Evolutionary conservation across 2,329 filamentous ascomycete species (phyloP).

Genomic region (Myriosclerotinia curreyana): DNA sequence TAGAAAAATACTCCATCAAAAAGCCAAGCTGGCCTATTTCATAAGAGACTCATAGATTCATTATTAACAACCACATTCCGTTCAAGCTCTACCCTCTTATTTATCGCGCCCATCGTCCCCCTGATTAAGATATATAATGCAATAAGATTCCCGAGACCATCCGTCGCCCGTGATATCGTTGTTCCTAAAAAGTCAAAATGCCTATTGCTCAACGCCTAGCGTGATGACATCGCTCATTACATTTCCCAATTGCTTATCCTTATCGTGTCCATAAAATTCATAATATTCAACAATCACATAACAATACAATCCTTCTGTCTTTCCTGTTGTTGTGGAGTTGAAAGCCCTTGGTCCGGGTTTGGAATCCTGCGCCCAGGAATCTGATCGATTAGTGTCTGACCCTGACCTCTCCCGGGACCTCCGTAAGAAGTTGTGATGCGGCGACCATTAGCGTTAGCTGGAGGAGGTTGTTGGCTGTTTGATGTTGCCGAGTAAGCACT

Average conservation of each 20-base stretch:
- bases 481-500: slow-evolving; percentile 29
- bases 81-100: background rate
- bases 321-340: slow-evolving; percentile 2
- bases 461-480: slow-evolving; percentile 9
- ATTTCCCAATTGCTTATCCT: background rate
- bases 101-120: background rate
- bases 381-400: slow-evolving; percentile 26
- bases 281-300: slow-evolving; percentile 29
- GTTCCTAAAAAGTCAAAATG: background rate
- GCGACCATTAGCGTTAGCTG: slow-evolving; percentile 3
- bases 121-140: slow-evolving; percentile 1
- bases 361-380: slow-evolving; percentile 34
- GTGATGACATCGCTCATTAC: background rate
- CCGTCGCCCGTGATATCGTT: slow-evolving; percentile 8
- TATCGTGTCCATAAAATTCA: background rate
- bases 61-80: background rate
- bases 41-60: background rate
- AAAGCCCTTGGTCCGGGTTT: slow-evolving; percentile 20
- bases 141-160: background rate
- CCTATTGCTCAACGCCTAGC: slow-evolving; percentile 5
- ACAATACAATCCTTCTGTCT: slow-evolving; percentile 34
- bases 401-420: slow-evolving; percentile 23
- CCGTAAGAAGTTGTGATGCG: background rate
- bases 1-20: background rate
- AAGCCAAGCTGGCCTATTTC: background rate